These are phyloP conservation scores for Oryza australiensis DNA, from an alignment of 176 grass and related monocot genomes.

Conservation along the genomic window DNA sequence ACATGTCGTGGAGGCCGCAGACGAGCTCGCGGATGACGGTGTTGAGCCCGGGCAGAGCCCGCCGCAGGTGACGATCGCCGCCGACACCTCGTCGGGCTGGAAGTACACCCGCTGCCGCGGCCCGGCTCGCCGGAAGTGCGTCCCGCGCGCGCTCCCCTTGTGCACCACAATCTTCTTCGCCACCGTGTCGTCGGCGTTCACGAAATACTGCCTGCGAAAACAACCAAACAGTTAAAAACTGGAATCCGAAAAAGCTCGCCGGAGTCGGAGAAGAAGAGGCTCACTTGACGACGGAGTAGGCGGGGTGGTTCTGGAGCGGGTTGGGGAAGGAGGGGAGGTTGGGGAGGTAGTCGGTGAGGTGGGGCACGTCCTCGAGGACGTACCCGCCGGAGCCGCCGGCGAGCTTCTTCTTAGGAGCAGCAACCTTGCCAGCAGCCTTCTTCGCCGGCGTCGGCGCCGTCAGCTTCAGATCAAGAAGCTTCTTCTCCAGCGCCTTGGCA, in stretches of 20 bases:
- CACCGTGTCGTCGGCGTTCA: slow-evolving; percentile 71
- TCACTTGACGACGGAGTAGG: slow-evolving; percentile 90
- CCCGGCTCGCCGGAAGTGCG: slow-evolving; percentile 81
- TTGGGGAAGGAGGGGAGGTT: slow-evolving; percentile 67
- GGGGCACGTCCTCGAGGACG: slow-evolving; percentile 81
- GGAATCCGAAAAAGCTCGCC: neutral
- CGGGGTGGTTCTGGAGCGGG: slow-evolving; percentile 84
- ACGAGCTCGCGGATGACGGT: slow-evolving; percentile 80
- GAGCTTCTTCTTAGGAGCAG: slow-evolving; percentile 51
- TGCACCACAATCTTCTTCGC: slow-evolving; percentile 87
- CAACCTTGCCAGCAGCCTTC: neutral
- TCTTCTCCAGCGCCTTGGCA: slow-evolving; percentile 12
- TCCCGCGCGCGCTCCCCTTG: slow-evolving; percentile 60
- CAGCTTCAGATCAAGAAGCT: slow-evolving; percentile 31
- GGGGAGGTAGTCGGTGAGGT: slow-evolving; percentile 65
- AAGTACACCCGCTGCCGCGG: slow-evolving; percentile 86
- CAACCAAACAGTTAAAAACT: neutral
- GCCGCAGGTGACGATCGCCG: slow-evolving; percentile 90
- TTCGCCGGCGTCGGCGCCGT: neutral
- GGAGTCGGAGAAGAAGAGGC: neutral
- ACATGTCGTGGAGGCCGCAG: slow-evolving; percentile 76
- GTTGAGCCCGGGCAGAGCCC: slow-evolving; percentile 83
- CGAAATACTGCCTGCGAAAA: slow-evolving; percentile 72
- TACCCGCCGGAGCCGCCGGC: slow-evolving; percentile 50
- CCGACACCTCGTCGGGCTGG: slow-evolving; percentile 65